phyloP scores from a whole-genome alignment of 2,329 filamentous ascomycete species.

The Ophiostoma sp. region DNA sequence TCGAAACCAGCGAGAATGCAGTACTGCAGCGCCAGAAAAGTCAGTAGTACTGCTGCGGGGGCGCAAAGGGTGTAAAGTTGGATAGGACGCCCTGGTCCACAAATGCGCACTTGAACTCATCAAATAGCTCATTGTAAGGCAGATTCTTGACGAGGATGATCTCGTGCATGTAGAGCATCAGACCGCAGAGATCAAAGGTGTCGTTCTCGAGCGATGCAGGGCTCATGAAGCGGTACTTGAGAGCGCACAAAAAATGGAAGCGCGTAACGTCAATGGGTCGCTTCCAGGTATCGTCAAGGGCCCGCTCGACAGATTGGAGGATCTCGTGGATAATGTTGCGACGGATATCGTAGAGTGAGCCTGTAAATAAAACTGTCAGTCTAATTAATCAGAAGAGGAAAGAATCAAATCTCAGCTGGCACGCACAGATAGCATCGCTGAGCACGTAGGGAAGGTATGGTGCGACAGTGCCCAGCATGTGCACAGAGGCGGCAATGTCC shows the following conservation, averaged over 20 bases:
- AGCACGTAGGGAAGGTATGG: neutral
- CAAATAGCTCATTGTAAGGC: neutral
- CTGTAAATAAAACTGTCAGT: neutral
- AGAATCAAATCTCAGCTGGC: neutral
- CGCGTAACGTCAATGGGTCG: neutral
- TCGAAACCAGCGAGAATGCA: slow-evolving; percentile 2
- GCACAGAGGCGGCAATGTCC: neutral
- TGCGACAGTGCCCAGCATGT: neutral
- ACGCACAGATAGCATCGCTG: neutral
- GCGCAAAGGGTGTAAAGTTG: neutral
- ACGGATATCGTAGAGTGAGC: neutral
- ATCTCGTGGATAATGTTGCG: slow-evolving; percentile 3
- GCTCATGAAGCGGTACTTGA: slow-evolving; percentile 15
- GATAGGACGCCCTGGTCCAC: neutral
- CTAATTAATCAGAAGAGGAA: neutral
- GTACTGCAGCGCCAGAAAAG: neutral
- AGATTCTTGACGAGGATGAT: neutral
- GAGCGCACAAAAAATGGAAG: slow-evolving; percentile 7
- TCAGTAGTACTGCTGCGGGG: neutral
- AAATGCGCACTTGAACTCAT: neutral
- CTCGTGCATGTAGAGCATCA: slow-evolving; percentile 2
- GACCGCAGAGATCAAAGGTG: neutral
- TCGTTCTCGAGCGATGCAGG: neutral
- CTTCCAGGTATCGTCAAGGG: neutral
- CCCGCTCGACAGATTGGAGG: neutral